Evolutionary conservation across 2,329 filamentous ascomycete species (phyloP).

Genomic region (Alternaria tenuissima): DNA sequence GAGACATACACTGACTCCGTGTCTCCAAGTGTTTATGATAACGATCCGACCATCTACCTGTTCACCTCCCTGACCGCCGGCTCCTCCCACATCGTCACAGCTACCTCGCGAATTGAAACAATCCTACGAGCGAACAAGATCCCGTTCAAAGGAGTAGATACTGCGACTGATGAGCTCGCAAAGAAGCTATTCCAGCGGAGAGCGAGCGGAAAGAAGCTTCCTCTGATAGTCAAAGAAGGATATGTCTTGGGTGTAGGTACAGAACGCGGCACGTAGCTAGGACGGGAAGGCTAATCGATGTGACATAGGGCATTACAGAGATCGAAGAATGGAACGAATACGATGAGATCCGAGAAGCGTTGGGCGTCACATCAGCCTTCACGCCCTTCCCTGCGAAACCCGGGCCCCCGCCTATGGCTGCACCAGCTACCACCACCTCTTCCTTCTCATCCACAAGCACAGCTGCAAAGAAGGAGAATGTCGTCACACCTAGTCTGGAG

Average conservation of each 20-base stretch:
- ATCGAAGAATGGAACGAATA: conserved; percentile 99
- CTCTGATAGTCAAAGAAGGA: conserved; percentile 86
- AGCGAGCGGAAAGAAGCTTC: conserved; percentile 85
- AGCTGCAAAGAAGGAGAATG: conserved; percentile 36
- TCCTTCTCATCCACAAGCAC: conserved; percentile 21
- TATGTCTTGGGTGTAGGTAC: conserved; percentile 80
- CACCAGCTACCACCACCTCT: conserved; percentile 4
- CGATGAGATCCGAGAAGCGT: conserved; percentile 88
- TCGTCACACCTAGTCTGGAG: conserved; percentile 30
- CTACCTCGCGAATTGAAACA: conserved; percentile 92
- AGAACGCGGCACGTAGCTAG: not conserved
- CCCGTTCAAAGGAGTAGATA: conserved; percentile 90
- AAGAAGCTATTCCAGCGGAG: conserved; percentile 88
- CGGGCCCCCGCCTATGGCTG: conserved; percentile 12
- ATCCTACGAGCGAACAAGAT: conserved; percentile 95
- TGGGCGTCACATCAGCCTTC: conserved; percentile 58
- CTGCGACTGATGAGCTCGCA: conserved; percentile 88
- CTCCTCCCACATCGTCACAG: conserved; percentile 94
- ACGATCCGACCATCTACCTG: conserved; percentile 74
- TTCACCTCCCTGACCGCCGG: conserved; percentile 96
- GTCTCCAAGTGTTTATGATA: conserved; percentile 10
- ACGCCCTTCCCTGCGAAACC: conserved; percentile 46
- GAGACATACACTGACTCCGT: not conserved
- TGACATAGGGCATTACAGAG: conserved; percentile 80
- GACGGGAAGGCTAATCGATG: conserved; percentile 5